Base-by-base conservation (phyloP, 139 green algal genomes). In the Penium margaritaceum region DNA sequence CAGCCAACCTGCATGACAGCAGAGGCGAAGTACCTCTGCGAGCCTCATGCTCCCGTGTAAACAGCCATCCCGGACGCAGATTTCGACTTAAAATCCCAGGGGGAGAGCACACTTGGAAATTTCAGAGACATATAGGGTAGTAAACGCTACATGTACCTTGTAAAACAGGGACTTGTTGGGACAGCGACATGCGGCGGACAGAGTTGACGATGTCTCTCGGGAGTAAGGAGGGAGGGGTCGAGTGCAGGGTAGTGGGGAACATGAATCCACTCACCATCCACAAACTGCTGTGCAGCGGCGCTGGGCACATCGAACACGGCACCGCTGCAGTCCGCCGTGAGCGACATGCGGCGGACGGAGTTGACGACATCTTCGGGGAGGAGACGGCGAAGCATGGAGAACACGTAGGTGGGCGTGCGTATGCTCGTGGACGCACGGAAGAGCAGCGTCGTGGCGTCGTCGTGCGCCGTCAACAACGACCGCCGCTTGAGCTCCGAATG, bases 251-350 rank as follows among this genome's bases (percentile, higher is more conserved):
- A n/a, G n/a, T n/a, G n/a, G n/a, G n/a, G n/a, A n/a, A n/a, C n/a
- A n/a, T n/a, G n/a, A n/a, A n/a, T n/a, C n/a, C 43, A 54, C 43
- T 54, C 7, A 72, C 64, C 39, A 27, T 60, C 39, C 24, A 72
- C 64, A 72, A 80, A 80, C 21, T 78, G 33, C 51, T 76, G 30
- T 5, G 44, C 74, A 37, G 71, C 5, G 3, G 32, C 9, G 15
- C 24, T n/a, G 47, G 91, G 90, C n/a, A 96, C 90, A 67, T 97
- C 91, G 68, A 97, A 97, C 1, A 96, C 87, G 3, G 91, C 91
- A 4, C 90, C 88, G 53, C 77, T 84, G 60, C 82, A 80, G 77
- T 96, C 90, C 27, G 74, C 69, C 0, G 88, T 95, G 5, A 97
- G 74, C 35, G 81, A 91, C 87, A 97, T 91, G 70, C 91, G 91